Evolutionary conservation across 805 yeast species (phyloP).

Genomic region (Wickerhamiella cacticola): DNA sequence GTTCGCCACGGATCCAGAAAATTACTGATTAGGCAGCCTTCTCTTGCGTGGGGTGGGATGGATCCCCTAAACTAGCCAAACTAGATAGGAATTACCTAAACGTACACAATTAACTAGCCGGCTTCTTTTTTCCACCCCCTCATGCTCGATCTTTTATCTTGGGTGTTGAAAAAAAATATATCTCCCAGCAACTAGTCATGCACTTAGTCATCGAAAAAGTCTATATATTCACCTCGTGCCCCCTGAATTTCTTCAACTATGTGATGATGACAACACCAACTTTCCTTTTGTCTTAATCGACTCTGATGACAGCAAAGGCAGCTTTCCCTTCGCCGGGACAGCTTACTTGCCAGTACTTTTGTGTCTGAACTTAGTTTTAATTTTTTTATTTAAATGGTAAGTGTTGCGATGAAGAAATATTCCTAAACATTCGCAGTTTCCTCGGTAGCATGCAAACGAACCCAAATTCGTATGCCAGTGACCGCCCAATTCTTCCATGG

Average conservation of each 20-base stretch:
- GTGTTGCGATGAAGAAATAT: conserved; percentile 29
- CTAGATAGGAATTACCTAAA: not conserved
- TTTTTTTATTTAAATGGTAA: conserved; percentile 15
- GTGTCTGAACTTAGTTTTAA: conserved; percentile 22
- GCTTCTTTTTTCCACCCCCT: not conserved
- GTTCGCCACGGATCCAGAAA: conserved; percentile 8
- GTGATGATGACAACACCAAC: conserved; percentile 31
- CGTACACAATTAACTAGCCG: not conserved
- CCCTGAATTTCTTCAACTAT: not conserved
- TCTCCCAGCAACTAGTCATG: conserved; percentile 1
- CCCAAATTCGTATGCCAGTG: conserved; percentile 32
- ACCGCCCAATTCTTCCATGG: conserved; percentile 35
- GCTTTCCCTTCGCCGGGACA: conserved; percentile 22
- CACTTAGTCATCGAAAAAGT: not conserved
- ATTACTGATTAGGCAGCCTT: not conserved
- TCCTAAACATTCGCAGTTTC: conserved; percentile 35
- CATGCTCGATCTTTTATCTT: not conserved
- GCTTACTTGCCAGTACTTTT: conserved; percentile 34
- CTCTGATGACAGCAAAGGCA: conserved; percentile 32
- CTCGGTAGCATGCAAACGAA: conserved; percentile 34
- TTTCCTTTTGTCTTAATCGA: conserved; percentile 33
- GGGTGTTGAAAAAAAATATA: not conserved
- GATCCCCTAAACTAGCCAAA: not conserved
- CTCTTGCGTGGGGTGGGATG: too few relatives aligned
- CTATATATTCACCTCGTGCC: not conserved